Evolutionary conservation across 148 eudicot species (phyloP), one percentile per base, ranked within the genome.

Genomic region (Selenicereus undatus): DNA sequence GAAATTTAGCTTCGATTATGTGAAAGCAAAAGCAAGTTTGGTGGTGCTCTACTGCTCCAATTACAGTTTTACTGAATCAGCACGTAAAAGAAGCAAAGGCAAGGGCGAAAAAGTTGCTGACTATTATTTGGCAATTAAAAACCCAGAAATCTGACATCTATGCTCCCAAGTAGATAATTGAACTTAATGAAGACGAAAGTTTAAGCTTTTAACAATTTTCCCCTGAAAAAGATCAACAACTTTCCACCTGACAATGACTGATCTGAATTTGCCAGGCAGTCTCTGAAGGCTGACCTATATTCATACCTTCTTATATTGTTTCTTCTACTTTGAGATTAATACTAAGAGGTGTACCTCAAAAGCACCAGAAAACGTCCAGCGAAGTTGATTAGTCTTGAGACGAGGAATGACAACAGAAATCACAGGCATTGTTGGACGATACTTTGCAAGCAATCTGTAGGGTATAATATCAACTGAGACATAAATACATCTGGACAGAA

Each of bases 381-480:
- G 85, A 29, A 95, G 83, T 81, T 95, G 97, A 86, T 95, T 90
- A 29, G 97, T 93, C 86, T 89, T 93, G 50, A 95, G 92, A 71
- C 90, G 88, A 70, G 98, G 98, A 75, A 95, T 90, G 39, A 93
- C 97, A 51, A 95, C 98, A 1, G 98, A 95, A 60, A 93, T 78
- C 71, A 93, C 97, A 10, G 97, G 98, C 94, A 95, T 93, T 32
- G 97, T 86, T 82, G 98, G 98, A 81, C 98, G 87, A 79, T 95
- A 95, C 86, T 95, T 95, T 0, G 97, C 97, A 79, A 95, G 90
- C 85, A 95, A 88, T 84, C 98, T 95, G 88, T 85, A 87, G 11
- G 30, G 21, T 62, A 58, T 71, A 77, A 71, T 64, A 29, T 39
- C 56, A 75, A 26, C 12, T 30, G 26, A 71, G 69, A 48, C n/a